phyloP scores from a whole-genome alignment of 2,329 filamentous ascomycete genomes.

The Fusarium begoniae region DNA sequence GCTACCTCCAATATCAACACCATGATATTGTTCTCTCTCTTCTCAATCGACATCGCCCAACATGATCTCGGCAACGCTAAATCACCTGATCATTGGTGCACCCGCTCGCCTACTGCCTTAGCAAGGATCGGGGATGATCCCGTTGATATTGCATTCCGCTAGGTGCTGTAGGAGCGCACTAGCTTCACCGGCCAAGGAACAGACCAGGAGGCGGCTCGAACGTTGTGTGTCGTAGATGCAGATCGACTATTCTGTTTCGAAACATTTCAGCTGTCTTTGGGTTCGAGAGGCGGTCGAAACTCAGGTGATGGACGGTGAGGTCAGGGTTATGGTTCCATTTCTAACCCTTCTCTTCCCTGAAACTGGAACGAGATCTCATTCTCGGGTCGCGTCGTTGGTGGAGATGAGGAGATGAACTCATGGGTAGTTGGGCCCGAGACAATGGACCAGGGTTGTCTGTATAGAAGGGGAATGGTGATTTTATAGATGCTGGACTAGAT shows the following conservation, averaged over 20 bases:
- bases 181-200: slow-evolving; percentile 31
- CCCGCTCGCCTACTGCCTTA: slow-evolving; percentile 30
- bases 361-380: background rate
- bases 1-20: background rate
- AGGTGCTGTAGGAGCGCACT: slow-evolving; percentile 33
- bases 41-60: slow-evolving; percentile 9
- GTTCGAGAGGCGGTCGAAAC: background rate
- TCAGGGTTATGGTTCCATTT: background rate
- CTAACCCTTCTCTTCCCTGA: background rate
- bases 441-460: slow-evolving; percentile 1
- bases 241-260: slow-evolving; percentile 17
- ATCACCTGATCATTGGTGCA: slow-evolving; percentile 43
- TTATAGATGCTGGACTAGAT: background rate
- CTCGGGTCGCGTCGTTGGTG: slow-evolving; percentile 20
- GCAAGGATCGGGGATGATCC: slow-evolving; percentile 41
- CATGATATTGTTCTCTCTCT: background rate
- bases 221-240: slow-evolving; percentile 16
- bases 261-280: background rate
- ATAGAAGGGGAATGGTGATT: background rate
- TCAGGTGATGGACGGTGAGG: background rate
- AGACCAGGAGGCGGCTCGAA: slow-evolving; percentile 29
- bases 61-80: slow-evolving; percentile 32
- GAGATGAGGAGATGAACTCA: slow-evolving; percentile 28
- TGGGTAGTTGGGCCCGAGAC: slow-evolving; percentile 11
- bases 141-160: slow-evolving; percentile 39